Percentiles rank a stretch among this genome's conserved stretches.
Conservation (phyloP, 805 yeast genomes). For the Candida pini region DNA sequence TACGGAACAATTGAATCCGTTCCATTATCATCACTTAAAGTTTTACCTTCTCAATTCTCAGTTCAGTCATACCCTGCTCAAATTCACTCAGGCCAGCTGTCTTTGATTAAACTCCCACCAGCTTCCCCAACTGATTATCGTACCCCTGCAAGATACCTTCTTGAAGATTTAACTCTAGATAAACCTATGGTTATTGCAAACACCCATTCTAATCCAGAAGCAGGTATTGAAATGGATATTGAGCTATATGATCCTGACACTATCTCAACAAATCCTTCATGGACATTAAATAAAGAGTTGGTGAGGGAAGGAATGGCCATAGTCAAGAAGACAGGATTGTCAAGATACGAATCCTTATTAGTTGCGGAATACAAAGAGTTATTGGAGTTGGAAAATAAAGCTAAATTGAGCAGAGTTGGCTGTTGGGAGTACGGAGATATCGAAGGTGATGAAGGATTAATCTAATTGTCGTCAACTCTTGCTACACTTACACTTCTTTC, state of each 20-base stretch:
- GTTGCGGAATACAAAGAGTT: conserved; percentile 34
- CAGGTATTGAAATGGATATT: conserved; percentile 43
- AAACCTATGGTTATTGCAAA: conserved; percentile 51
- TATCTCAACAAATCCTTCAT: conserved; percentile 46
- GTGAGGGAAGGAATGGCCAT: conserved; percentile 57
- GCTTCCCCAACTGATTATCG: conserved; percentile 47
- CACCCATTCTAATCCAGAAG: conserved; percentile 32
- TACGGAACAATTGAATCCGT: conserved; percentile 52
- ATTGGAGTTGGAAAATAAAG: conserved; percentile 39
- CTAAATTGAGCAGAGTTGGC: conserved; percentile 48
- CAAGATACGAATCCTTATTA: conserved; percentile 32
- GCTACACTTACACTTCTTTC: no score
- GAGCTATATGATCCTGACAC: conserved; percentile 53
- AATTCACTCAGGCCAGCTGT: conserved; percentile 49
- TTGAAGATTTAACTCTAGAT: conserved; percentile 49
- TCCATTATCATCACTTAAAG: conserved; percentile 38
- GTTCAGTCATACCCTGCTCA: conserved; percentile 39
- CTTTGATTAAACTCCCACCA: conserved; percentile 55
- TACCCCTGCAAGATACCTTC: conserved; percentile 45
- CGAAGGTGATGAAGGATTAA: conserved; percentile 42
- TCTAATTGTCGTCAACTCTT: no score
- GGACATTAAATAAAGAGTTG: conserved; percentile 55
- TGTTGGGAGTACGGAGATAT: conserved; percentile 78
- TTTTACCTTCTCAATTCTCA: conserved; percentile 47
- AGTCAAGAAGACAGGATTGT: conserved; percentile 35